Base-by-base conservation (phyloP, 2,329 filamentous ascomycete genomes). In the Nemania bipapillata region DNA sequence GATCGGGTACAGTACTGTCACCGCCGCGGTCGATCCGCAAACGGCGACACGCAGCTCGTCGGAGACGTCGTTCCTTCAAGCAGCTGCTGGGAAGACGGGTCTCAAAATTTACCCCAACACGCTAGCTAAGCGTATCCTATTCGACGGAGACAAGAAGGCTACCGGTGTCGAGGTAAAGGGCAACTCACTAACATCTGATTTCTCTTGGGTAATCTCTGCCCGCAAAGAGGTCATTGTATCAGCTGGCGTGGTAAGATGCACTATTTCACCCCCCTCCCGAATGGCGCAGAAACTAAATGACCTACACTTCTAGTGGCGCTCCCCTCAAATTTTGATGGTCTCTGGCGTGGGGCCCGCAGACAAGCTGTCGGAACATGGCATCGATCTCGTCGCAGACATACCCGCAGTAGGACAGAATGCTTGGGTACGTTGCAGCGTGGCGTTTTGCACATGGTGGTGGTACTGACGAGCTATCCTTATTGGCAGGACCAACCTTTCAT, bases 391-490 rank as follows among this genome's bases (percentile, higher is more conserved):
- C 2, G 77, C 77, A 1, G 79, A 83, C 32, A 76, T 83, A 0
- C 80, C 81, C 0, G 84, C 84, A 2, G 85, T 86, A 0, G 86
- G 84, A 1, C 77, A 83, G 69, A 83, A 85, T n/a, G n/a, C n/a
- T n/a, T n/a, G n/a, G n/a, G n/a, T n/a, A n/a, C n/a, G n/a, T n/a
- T n/a, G n/a, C n/a, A n/a, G n/a, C n/a, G n/a, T n/a, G n/a, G n/a
- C n/a, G n/a, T n/a, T n/a, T n/a, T n/a, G n/a, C n/a, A n/a, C n/a
- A n/a, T n/a, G n/a, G n/a, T n/a, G n/a, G n/a, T n/a, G n/a, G n/a
- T n/a, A n/a, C n/a, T n/a, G n/a, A n/a, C n/a, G n/a, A n/a, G n/a
- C n/a, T n/a, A n/a, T n/a, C n/a, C n/a, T n/a, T n/a, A n/a, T n/a
- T n/a, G n/a, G n/a, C n/a, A n/a, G n/a, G n/a, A n/a, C n/a, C n/a